Percentiles rank a stretch among this genome's conserved stretches.
These are phyloP conservation scores for Solanum dulcamara DNA, from an alignment of 257 asterid genomes.

Conservation along the genomic window DNA sequence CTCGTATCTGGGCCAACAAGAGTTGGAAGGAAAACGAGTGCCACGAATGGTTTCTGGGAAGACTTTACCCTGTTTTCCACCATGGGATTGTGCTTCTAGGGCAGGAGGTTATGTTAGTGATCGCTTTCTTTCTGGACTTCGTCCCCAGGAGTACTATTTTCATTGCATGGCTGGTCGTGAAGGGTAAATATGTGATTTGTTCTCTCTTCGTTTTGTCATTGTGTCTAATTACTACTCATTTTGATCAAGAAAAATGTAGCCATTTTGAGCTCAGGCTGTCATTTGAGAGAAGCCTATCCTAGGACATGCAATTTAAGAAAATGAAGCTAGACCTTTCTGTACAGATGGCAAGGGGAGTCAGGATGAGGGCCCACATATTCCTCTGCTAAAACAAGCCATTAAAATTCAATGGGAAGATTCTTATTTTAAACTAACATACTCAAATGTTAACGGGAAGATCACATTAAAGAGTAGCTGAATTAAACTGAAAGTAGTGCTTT, in stretches of 20 bases:
- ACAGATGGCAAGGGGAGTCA: background rate
- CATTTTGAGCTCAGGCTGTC: background rate
- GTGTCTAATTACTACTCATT: background rate
- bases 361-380: background rate
- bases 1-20: slow-evolving; percentile 93
- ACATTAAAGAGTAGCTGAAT: background rate
- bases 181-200: slow-evolving; percentile 45
- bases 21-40: slow-evolving; percentile 96
- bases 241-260: background rate
- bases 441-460: background rate
- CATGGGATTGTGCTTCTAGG: slow-evolving; percentile 93
- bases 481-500: background rate
- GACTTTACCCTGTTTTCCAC: slow-evolving; percentile 84
- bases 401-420: background rate
- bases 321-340: background rate
- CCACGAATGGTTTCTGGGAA: slow-evolving; percentile 99
- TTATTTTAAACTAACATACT: background rate
- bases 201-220: slow-evolving; percentile 5
- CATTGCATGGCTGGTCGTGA: slow-evolving; percentile 99
- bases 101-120: slow-evolving; percentile 97
- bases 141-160: slow-evolving; percentile 94
- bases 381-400: background rate
- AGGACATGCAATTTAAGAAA: background rate
- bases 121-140: slow-evolving; percentile 92
- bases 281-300: background rate